Evolutionary conservation across 345 rosid genomes (phyloP).

Genomic region (Orychophragmus violaceus): DNA sequence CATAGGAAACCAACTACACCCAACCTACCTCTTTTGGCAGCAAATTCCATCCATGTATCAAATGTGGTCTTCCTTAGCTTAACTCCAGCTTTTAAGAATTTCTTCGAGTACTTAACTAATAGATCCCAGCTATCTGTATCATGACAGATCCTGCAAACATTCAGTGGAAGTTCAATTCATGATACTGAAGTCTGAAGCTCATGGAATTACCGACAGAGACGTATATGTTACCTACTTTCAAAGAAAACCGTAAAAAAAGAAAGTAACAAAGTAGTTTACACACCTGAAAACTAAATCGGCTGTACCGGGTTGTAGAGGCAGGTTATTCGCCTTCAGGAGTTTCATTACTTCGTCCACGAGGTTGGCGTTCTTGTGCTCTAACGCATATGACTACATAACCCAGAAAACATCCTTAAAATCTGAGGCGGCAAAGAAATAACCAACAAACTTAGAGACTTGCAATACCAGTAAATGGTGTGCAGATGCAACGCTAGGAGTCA

Average conservation of each 20-base stretch:
- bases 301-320: conserved; percentile 73
- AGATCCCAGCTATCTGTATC: conserved; percentile 57
- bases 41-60: conserved; percentile 83
- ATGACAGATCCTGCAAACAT: conserved; percentile 61
- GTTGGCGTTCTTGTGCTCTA: conserved; percentile 44
- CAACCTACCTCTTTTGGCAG: conserved; percentile 58
- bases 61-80: conserved; percentile 60
- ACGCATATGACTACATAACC: conserved; percentile 53
- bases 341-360: conserved; percentile 66
- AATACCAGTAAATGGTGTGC: conserved; percentile 80
- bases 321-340: conserved; percentile 47
- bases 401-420: conserved; percentile 3
- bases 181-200: neutral
- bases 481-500: conserved; percentile 67
- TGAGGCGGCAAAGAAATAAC: neutral
- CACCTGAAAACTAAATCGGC: conserved; percentile 82
- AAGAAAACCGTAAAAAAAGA: neutral
- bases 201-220: neutral
- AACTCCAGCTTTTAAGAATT: conserved; percentile 63
- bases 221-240: neutral
- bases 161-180: conserved; percentile 24
- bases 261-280: neutral
- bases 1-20: neutral
- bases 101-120: conserved; percentile 57
- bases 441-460: neutral